Conservation (phyloP, 495 filamentous ascomycete genomes). For the Aspergillus diversus region DNA sequence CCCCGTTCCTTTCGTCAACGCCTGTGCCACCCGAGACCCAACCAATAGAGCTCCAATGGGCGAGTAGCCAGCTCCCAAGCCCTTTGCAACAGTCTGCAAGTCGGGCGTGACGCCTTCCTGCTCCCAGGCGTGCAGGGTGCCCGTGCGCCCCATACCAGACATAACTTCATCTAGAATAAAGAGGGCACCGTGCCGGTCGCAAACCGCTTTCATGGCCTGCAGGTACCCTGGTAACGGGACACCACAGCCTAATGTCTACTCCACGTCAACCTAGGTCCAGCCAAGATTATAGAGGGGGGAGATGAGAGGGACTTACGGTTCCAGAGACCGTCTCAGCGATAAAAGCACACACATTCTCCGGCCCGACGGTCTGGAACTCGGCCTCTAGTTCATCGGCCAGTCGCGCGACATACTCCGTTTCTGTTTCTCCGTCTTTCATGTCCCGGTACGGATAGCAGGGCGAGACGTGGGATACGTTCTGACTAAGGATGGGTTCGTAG, state of each 20-base stretch:
- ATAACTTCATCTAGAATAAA: slow-evolving; percentile 74
- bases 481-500: slow-evolving; percentile 63
- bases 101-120: slow-evolving; percentile 61
- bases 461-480: slow-evolving; percentile 61
- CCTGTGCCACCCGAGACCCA: slow-evolving; percentile 52
- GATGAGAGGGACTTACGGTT: slow-evolving; percentile 36
- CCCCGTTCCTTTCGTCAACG: slow-evolving; percentile 52
- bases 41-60: slow-evolving; percentile 61
- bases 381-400: slow-evolving; percentile 69
- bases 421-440: slow-evolving; percentile 40
- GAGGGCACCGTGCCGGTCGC: slow-evolving; percentile 62
- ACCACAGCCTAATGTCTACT: slow-evolving; percentile 57
- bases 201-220: slow-evolving; percentile 58
- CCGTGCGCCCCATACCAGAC: slow-evolving; percentile 69
- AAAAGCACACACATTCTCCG: slow-evolving; percentile 71
- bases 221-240: slow-evolving; percentile 62
- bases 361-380: slow-evolving; percentile 68
- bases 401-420: slow-evolving; percentile 51
- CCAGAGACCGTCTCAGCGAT: slow-evolving; percentile 67
- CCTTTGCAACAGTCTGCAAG: slow-evolving; percentile 64
- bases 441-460: slow-evolving; percentile 67
- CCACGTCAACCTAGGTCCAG: background rate
- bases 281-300: background rate
- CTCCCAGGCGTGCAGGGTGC: slow-evolving; percentile 67
- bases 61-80: slow-evolving; percentile 61